Evolutionary conservation across 306 rosid species (phyloP).

Genomic region (Pterocarpus santalinus): DNA sequence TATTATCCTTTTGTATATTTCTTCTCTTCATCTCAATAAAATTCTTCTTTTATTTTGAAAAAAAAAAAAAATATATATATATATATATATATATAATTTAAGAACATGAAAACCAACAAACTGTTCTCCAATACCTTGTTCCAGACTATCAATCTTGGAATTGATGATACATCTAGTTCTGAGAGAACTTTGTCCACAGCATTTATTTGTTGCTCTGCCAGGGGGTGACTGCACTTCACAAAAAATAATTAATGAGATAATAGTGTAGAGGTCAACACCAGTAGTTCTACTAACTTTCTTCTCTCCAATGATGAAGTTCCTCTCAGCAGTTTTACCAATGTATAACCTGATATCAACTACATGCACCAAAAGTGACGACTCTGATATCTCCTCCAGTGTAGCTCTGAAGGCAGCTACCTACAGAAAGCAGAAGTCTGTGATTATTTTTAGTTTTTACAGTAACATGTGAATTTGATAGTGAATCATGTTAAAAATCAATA

Average conservation of each 20-base stretch:
- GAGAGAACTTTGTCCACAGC: slow-evolving; percentile 95
- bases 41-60: too few species aligned
- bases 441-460: slow-evolving; percentile 1
- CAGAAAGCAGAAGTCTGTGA: slow-evolving; percentile 39
- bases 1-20: too few species aligned
- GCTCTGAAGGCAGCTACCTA: slow-evolving; percentile 99
- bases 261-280: slow-evolving; percentile 22
- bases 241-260: slow-evolving; percentile 50
- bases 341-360: slow-evolving; percentile 91
- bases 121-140: slow-evolving; percentile 69
- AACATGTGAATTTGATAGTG: slow-evolving; percentile 32
- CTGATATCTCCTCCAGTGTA: slow-evolving; percentile 95
- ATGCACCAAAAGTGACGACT: slow-evolving; percentile 87
- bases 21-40: too few species aligned
- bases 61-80: too few species aligned
- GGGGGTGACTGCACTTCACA: slow-evolving; percentile 82
- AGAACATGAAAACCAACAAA: slow-evolving; percentile 9
- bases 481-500: slow-evolving; percentile 30
- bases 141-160: slow-evolving; percentile 97
- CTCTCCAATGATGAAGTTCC: slow-evolving; percentile 22
- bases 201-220: slow-evolving; percentile 92
- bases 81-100: neutral
- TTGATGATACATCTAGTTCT: slow-evolving; percentile 79
- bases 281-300: slow-evolving; percentile 7
- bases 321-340: slow-evolving; percentile 37